Percentiles rank a stretch among this genome's conserved stretches.
These are phyloP conservation scores for Cyphellophora attinorum DNA, from an alignment of 2,329 filamentous ascomycete species.

Conservation along the genomic window DNA sequence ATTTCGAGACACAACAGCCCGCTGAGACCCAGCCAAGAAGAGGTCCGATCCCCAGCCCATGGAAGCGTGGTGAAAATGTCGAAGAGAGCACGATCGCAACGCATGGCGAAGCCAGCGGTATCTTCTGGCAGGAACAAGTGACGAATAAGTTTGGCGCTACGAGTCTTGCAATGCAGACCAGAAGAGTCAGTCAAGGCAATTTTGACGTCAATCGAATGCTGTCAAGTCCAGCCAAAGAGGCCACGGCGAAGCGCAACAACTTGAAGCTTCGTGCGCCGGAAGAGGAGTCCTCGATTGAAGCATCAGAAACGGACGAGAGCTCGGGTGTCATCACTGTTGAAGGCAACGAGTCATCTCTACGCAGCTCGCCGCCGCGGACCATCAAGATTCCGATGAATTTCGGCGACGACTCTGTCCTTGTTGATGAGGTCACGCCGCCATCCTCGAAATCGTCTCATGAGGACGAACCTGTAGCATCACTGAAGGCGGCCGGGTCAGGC, in stretches of 20 bases:
- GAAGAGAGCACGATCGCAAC: slow-evolving; percentile 13
- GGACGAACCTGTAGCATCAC: too few species aligned
- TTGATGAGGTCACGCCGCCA: slow-evolving; percentile 4
- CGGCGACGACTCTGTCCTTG: slow-evolving; percentile 9
- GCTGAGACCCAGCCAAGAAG: slow-evolving; percentile 13
- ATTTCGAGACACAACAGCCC: slow-evolving; percentile 4
- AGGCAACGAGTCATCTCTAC: background rate
- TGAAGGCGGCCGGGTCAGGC: too few species aligned
- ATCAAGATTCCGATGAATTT: slow-evolving; percentile 11
- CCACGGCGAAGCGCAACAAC: background rate
- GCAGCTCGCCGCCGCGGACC: slow-evolving; percentile 4
- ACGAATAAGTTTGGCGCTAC: slow-evolving; percentile 10
- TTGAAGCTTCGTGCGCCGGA: background rate
- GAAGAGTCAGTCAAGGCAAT: slow-evolving; percentile 7
- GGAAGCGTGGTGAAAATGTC: slow-evolving; percentile 21
- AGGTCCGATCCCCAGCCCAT: slow-evolving; percentile 23
- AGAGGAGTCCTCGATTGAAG: background rate
- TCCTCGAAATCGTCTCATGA: too few species aligned
- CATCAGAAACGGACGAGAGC: background rate
- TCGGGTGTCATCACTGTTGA: background rate
- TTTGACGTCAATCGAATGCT: slow-evolving; percentile 17
- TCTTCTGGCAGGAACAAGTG: slow-evolving; percentile 13
- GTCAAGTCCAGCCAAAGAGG: slow-evolving; percentile 4
- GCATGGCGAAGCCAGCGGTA: slow-evolving; percentile 12
- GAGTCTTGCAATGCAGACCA: slow-evolving; percentile 7